Evolutionary conservation across 345 rosid species (phyloP), one percentile per base, ranked within the genome.

Genomic region (Eutrema yunnanense): DNA sequence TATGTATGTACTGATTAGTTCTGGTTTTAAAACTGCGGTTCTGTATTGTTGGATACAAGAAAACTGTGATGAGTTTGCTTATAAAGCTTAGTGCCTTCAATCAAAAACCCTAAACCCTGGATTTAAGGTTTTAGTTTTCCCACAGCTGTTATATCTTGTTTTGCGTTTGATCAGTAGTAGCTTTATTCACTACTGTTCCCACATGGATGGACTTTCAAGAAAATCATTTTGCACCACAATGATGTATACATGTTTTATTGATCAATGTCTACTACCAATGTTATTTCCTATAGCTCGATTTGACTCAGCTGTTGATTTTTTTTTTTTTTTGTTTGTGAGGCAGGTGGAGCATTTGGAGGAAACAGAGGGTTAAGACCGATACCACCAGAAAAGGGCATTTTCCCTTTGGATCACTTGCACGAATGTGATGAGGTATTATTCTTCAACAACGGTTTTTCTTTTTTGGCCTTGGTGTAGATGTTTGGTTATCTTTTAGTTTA

Each of bases 331-430:
- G 4, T 30, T 30, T 3, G 4, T 5, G 65, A 30, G 36, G 69
- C 76, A 92, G 99, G 96, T 65, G 99, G 97, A 62, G 96, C 96
- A 63, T 92, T 90, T 79, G 99, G 99, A 65, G 96, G 99, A 75
- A 88, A 82, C 70, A 88, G 97, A 76, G 99, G 99, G 67, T 44
- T 78, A 62, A 85, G 92, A 43, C 96, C 99, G 0, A 92, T 90
- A 55, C 97, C 99, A 13, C 97, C 99, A 2, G 97, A 92, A 62
- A 92, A 95, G 59, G 99, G 97, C 69, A 73, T 92, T 71, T 92
- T 95, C 76, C 99, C 96, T 63, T 80, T 95, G 82, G 99, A 95
- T 78, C 96, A 95, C 65, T 53, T 86, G 81, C 96, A 88, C 71
- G 82, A 87, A 78, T 95, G 97, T 53, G 99, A 95, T 75, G 16